These are phyloP conservation scores for Isabelozyma gotoi DNA, from an alignment of 805 yeast species.

Conservation along the genomic window DNA sequence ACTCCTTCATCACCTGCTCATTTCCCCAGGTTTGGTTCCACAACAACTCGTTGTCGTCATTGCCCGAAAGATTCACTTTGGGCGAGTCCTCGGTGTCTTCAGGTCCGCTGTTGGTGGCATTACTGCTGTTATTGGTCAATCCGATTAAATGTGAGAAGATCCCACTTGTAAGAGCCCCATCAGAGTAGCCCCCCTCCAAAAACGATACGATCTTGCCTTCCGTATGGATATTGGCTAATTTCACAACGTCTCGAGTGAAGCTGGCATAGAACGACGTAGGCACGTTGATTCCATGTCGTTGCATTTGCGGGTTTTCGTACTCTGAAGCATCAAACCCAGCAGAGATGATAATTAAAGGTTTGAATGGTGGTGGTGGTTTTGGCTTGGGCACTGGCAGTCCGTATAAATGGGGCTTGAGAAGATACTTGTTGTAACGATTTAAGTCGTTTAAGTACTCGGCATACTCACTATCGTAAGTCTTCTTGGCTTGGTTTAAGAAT, in stretches of 20 bases:
- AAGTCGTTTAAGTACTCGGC: slow-evolving; percentile 23
- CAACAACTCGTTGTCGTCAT: slow-evolving; percentile 23
- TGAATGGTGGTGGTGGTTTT: slow-evolving; percentile 36
- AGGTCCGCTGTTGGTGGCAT: neutral
- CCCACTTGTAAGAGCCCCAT: slow-evolving; percentile 77
- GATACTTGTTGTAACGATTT: slow-evolving; percentile 29
- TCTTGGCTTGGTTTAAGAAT: slow-evolving; percentile 52
- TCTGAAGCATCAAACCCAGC: slow-evolving; percentile 91
- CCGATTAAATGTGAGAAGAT: slow-evolving; percentile 79
- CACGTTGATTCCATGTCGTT: slow-evolving; percentile 76
- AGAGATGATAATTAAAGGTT: slow-evolving; percentile 64
- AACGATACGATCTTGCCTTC: slow-evolving; percentile 65
- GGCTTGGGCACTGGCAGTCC: slow-evolving; percentile 28
- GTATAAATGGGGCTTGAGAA: slow-evolving; percentile 29
- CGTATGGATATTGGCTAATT: slow-evolving; percentile 61
- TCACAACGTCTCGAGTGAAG: slow-evolving; percentile 72
- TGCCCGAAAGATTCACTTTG: neutral
- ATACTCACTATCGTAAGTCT: slow-evolving; percentile 39
- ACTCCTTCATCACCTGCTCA: slow-evolving; percentile 59
- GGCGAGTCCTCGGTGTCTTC: neutral
- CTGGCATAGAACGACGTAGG: slow-evolving; percentile 77
- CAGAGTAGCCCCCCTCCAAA: slow-evolving; percentile 85
- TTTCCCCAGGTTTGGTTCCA: slow-evolving; percentile 72
- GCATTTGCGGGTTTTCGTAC: slow-evolving; percentile 80
- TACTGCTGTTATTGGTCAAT: slow-evolving; percentile 39